These are phyloP conservation scores for Umbelopsis sp. DNA, from an alignment of 192 early-diverging fungal species.

Conservation along the genomic window DNA sequence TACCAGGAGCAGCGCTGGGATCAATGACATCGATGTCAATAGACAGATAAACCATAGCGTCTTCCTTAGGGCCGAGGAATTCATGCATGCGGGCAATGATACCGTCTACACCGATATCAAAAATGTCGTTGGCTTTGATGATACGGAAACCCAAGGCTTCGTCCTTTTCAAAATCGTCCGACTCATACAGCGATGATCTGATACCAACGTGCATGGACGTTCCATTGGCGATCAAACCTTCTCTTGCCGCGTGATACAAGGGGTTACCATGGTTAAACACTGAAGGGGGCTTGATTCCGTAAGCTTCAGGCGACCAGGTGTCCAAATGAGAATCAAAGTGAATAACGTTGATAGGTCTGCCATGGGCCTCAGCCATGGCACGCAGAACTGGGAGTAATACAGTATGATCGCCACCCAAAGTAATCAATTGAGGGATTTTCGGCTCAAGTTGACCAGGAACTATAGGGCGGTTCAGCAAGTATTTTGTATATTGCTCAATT, in stretches of 20 bases:
- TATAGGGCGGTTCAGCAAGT: conserved; percentile 26
- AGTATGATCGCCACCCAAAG: conserved; percentile 38
- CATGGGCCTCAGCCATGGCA: conserved; percentile 26
- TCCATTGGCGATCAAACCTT: conserved; percentile 44
- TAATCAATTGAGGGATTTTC: conserved; percentile 29
- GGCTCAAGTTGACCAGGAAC: conserved; percentile 1
- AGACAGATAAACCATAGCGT: conserved; percentile 40
- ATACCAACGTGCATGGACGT: conserved; percentile 46
- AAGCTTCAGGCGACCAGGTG: conserved; percentile 37
- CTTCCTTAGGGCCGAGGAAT: conserved; percentile 29
- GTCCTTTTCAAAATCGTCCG: conserved; percentile 42
- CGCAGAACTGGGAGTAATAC: conserved; percentile 35
- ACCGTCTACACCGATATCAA: conserved; percentile 44
- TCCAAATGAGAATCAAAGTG: conserved; percentile 43
- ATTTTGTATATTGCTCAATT: conserved; percentile 30
- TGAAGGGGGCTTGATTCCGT: conserved; percentile 30
- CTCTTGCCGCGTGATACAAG: conserved; percentile 43
- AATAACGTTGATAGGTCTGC: conserved; percentile 32
- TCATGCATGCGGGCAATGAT: conserved; percentile 42
- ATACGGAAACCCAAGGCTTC: conserved; percentile 43
- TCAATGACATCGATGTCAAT: conserved; percentile 52
- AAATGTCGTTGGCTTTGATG: conserved; percentile 48
- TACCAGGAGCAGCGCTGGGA: conserved; percentile 37
- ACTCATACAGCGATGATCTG: conserved; percentile 41
- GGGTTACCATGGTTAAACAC: conserved; percentile 45